Percentiles rank a stretch among this genome's conserved stretches.
These are phyloP conservation scores for Cyberlindnera suaveolens DNA, from an alignment of 805 yeast genomes.

Conservation along the genomic window DNA sequence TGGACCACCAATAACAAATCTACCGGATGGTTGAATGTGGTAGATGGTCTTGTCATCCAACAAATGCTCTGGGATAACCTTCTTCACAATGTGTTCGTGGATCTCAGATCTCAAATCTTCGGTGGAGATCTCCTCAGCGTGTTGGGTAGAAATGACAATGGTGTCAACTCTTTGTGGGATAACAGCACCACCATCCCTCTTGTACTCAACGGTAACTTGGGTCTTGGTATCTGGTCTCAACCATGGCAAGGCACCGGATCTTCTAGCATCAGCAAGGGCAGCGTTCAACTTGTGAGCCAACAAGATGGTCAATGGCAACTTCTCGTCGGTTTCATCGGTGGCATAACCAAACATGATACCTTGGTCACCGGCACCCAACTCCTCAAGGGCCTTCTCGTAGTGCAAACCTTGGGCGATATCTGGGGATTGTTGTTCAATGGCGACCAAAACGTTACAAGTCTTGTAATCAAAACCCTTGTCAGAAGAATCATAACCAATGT, in stretches of 20 bases:
- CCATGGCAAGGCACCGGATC: constrained; percentile 93
- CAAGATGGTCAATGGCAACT: constrained; percentile 89
- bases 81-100: constrained; percentile 74
- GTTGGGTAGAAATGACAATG: constrained; percentile 95
- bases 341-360: constrained; percentile 99
- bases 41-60: constrained; percentile 93
- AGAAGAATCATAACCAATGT: constrained; percentile 94
- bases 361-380: constrained; percentile 99
- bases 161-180: constrained; percentile 96
- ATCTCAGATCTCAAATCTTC: constrained; percentile 83
- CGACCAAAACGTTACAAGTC: constrained; percentile 97
- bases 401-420: constrained; percentile 99
- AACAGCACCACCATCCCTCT: constrained; percentile 91
- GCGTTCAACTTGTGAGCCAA: constrained; percentile 94
- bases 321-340: constrained; percentile 97
- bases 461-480: constrained; percentile 98
- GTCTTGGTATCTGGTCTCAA: constrained; percentile 99
- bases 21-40: constrained; percentile 99
- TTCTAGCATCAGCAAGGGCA: constrained; percentile 95
- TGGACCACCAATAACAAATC: constrained; percentile 99
- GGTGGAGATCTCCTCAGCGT: constrained; percentile 91
- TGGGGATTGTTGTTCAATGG: constrained; percentile 98
- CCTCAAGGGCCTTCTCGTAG: constrained; percentile 91
- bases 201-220: constrained; percentile 97
- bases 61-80: constrained; percentile 85